A percentile compares a stretch with the other conserved stretches of the same genome.
Evolutionary conservation across 78 protist species (phyloP).

Genomic region (Guillardia theta): DNA sequence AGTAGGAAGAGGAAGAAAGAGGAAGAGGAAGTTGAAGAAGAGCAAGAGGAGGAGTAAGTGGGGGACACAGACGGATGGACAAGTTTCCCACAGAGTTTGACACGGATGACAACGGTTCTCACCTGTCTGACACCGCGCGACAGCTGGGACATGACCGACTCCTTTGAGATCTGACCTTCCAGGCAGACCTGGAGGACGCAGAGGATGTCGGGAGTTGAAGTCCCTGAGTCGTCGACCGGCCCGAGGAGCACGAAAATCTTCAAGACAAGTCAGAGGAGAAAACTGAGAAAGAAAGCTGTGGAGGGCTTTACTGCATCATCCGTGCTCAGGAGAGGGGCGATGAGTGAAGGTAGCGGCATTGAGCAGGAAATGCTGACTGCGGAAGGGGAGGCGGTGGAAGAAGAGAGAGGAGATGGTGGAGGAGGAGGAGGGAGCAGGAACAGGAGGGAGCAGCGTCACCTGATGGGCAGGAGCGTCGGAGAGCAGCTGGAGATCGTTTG

Average conservation of each 20-base stretch:
- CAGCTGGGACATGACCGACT: constrained; percentile 55
- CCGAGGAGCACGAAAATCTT: constrained; percentile 74
- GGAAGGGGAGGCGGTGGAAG: constrained; percentile 95
- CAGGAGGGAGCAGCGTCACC: constrained; percentile 85
- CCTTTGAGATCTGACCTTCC: constrained; percentile 89
- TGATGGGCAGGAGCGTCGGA: constrained; percentile 99
- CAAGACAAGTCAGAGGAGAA: background rate
- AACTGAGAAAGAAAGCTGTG: constrained; percentile 82
- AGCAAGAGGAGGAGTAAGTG: background rate
- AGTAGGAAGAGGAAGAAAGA: background rate
- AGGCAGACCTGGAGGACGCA: constrained; percentile 89
- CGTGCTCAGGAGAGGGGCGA: constrained; percentile 90
- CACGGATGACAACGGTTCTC: too few relatives aligned
- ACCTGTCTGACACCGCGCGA: constrained; percentile 77
- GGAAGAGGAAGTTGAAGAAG: background rate
- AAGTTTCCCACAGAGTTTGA: too few relatives aligned
- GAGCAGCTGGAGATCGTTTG: constrained; percentile 98
- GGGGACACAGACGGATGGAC: too few relatives aligned
- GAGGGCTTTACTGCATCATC: too few relatives aligned
- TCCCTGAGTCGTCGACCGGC: constrained; percentile 24
- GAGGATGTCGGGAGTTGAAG: constrained; percentile 88
- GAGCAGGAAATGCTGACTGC: constrained; percentile 80
- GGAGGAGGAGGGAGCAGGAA: background rate
- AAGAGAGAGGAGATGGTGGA: constrained; percentile 31
- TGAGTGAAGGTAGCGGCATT: constrained; percentile 46